These are phyloP conservation scores for Quercus tomentella DNA, from an alignment of 331 rosid genomes.

Conservation along the genomic window DNA sequence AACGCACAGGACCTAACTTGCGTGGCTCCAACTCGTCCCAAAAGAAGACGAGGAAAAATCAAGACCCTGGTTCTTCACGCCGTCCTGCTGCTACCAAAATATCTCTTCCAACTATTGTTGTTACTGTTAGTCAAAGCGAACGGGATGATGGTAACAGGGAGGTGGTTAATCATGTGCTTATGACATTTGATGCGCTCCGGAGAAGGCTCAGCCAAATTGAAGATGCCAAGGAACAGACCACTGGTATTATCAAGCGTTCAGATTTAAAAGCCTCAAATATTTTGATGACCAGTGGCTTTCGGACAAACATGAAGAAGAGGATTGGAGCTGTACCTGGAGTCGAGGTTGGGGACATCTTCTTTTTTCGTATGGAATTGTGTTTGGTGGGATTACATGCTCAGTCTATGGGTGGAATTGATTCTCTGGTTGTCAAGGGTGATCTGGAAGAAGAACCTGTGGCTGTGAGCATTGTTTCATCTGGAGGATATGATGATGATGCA, in stretches of 20 bases:
- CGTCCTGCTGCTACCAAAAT: not conserved
- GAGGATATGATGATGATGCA: slow-evolving; percentile 48
- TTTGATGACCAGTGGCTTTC: slow-evolving; percentile 39
- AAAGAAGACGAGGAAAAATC: slow-evolving; percentile 27
- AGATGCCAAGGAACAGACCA: slow-evolving; percentile 37
- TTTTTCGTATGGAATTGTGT: slow-evolving; percentile 52
- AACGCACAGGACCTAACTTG: not conserved
- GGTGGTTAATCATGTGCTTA: slow-evolving; percentile 34
- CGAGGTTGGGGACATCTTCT: slow-evolving; percentile 66
- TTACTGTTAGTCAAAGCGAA: slow-evolving; percentile 13
- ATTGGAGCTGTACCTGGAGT: slow-evolving; percentile 55
- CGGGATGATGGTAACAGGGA: slow-evolving; percentile 41
- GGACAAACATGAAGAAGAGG: slow-evolving; percentile 49
- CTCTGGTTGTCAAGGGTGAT: slow-evolving; percentile 29
- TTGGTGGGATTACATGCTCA: slow-evolving; percentile 62
- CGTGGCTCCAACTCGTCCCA: slow-evolving; percentile 20
- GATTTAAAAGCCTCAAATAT: slow-evolving; percentile 54
- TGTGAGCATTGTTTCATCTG: slow-evolving; percentile 61
- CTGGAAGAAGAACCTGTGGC: slow-evolving; percentile 48
- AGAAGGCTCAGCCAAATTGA: slow-evolving; percentile 62
- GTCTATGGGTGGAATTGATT: slow-evolving; percentile 70
- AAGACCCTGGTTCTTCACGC: not conserved
- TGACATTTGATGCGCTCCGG: slow-evolving; percentile 45
- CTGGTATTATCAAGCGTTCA: slow-evolving; percentile 30
- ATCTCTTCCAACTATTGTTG: not conserved